phyloP scores from a whole-genome alignment of 139 green algal genomes.

The Chlorokybus atmophyticus region DNA sequence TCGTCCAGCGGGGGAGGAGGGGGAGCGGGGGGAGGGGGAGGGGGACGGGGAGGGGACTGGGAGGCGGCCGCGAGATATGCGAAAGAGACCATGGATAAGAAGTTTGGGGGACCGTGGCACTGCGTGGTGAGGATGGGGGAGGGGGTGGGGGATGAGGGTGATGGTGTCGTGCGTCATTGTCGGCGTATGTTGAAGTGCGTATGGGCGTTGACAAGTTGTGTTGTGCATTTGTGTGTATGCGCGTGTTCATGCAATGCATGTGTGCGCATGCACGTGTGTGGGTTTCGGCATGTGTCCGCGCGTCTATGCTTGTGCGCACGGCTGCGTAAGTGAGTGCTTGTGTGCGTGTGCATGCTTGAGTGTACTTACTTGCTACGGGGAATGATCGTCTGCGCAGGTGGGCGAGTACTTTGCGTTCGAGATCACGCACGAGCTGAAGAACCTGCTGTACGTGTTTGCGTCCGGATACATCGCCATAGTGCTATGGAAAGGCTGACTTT shows the following conservation, averaged over 20 bases:
- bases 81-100: conserved; percentile 85
- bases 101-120: conserved; percentile 79
- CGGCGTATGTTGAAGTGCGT: not conserved
- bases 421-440: conserved; percentile 73
- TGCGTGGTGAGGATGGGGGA: conserved; percentile 42
- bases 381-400: not conserved
- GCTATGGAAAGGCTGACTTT: conserved; percentile 64
- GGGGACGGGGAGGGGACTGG: too few species aligned
- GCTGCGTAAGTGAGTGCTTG: not conserved
- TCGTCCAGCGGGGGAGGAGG: too few species aligned
- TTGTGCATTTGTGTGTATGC: not conserved
- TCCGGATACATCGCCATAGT: conserved; percentile 62
- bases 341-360: not conserved
- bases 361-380: not conserved
- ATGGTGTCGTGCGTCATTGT: not conserved
- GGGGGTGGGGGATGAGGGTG: not conserved
- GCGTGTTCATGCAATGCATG: not conserved
- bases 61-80: conserved; percentile 33
- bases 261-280: not conserved
- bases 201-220: not conserved
- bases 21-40: too few species aligned
- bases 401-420: conserved; percentile 60
- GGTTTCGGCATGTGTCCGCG: not conserved
- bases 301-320: not conserved
- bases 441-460: conserved; percentile 72